phyloP scores from a whole-genome alignment of 2,329 filamentous ascomycete species.

The Pseudogymnoascus sp. region DNA sequence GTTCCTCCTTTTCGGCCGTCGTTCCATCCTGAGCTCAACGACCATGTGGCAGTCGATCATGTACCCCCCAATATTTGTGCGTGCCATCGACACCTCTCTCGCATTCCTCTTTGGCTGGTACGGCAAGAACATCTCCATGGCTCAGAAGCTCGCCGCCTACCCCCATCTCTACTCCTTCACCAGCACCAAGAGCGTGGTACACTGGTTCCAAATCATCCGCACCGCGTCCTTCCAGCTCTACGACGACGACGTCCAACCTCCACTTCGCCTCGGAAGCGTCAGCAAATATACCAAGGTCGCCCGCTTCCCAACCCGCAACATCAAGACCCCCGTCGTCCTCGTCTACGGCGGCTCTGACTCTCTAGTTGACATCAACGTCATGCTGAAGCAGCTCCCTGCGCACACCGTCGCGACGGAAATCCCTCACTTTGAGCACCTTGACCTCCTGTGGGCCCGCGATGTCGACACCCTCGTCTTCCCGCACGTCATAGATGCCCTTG shows the following conservation, averaged over 20 bases:
- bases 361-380: slow-evolving; percentile 84
- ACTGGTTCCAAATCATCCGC: slow-evolving; percentile 99
- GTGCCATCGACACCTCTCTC: slow-evolving; percentile 74
- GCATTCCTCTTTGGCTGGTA: slow-evolving; percentile 85
- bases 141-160: slow-evolving; percentile 92
- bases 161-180: slow-evolving; percentile 95
- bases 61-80: slow-evolving; percentile 88
- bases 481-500: slow-evolving; percentile 82
- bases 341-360: slow-evolving; percentile 93
- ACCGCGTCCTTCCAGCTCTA: slow-evolving; percentile 98
- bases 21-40: slow-evolving; percentile 82
- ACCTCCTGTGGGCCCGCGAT: slow-evolving; percentile 90
- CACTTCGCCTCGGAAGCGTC: slow-evolving; percentile 59
- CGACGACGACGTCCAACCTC: slow-evolving; percentile 83
- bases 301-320: slow-evolving; percentile 92
- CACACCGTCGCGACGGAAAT: slow-evolving; percentile 83
- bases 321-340: slow-evolving; percentile 88
- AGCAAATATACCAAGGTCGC: slow-evolving; percentile 93
- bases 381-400: slow-evolving; percentile 78
- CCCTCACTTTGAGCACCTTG: slow-evolving; percentile 89
- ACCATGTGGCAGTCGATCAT: slow-evolving; percentile 97
- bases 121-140: slow-evolving; percentile 70
- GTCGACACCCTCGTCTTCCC: slow-evolving; percentile 79
- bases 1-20: slow-evolving; percentile 85
- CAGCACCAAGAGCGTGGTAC: slow-evolving; percentile 91